These are phyloP conservation scores for Kuraishia piskuri DNA, from an alignment of 805 yeast species.

Conservation along the genomic window DNA sequence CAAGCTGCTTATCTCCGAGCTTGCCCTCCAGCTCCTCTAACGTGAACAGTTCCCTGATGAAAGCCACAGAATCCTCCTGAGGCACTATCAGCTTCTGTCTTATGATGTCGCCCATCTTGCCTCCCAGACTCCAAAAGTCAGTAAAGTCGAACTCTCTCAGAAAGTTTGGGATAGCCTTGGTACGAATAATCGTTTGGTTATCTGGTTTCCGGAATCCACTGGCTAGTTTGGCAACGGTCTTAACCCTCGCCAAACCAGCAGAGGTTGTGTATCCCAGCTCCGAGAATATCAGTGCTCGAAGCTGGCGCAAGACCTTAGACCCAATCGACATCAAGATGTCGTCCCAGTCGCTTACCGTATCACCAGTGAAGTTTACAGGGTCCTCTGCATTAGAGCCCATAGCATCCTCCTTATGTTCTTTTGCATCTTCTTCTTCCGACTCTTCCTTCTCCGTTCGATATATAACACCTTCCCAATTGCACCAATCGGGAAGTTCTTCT, in stretches of 20 bases:
- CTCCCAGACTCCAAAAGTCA: conserved; percentile 89
- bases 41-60: conserved; percentile 41
- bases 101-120: conserved; percentile 66
- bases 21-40: conserved; percentile 23
- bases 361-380: not conserved
- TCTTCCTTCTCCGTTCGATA: conserved; percentile 13
- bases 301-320: conserved; percentile 43
- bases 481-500: conserved; percentile 19
- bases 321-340: conserved; percentile 66
- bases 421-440: conserved; percentile 14
- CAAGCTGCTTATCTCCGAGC: conserved; percentile 35
- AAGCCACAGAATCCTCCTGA: conserved; percentile 34
- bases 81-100: conserved; percentile 43
- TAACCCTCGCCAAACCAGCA: conserved; percentile 74
- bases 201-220: conserved; percentile 82
- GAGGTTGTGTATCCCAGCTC: conserved; percentile 79
- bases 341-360: conserved; percentile 57
- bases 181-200: conserved; percentile 68
- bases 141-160: conserved; percentile 52
- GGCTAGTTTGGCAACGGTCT: conserved; percentile 78
- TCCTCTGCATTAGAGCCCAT: conserved; percentile 8
- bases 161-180: conserved; percentile 39
- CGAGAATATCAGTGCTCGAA: conserved; percentile 43
- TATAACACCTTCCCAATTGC: conserved; percentile 20
- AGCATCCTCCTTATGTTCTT: conserved; percentile 11